Evolutionary conservation across 345 rosid species (phyloP), one percentile per base, ranked within the genome.

Genomic region (Salix brachista): DNA sequence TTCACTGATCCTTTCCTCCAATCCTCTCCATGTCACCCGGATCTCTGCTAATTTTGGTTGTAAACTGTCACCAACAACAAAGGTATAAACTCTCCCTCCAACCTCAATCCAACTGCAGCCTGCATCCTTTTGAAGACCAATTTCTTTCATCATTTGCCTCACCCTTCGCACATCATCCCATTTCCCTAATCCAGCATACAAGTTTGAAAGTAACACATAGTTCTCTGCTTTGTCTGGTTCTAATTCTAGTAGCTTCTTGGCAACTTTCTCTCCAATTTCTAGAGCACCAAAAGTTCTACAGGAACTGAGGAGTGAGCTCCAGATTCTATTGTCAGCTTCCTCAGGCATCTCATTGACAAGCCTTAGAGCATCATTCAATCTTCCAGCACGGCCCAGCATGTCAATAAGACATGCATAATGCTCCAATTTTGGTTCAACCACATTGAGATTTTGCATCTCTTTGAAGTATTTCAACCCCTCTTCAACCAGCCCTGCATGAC

Each of bases 81-180:
- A 91, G 81, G 84, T 87, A 69, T 80, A 74, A 70, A 91, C 84
- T 75, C 80, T 87, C 28, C 89, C 89, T 36, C 83, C 79, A 28
- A 91, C 77, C 82, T 93, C 94, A 48, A 89, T 87, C 94, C 93
- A 91, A 70, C 93, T 91, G 73, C 92, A 78, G 54, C 93, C 98
- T 12, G 83, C 86, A 65, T 87, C 92, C 75, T 91, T 93, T 39
- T 72, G 78, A 65, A 90, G 78, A 73, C 90, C 86, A 73, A 60
- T 80, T 75, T 86, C 85, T 75, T 83, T 88, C 84, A 93, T 93
- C 75, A 69, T 82, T 79, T 82, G 84, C 66, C 93, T 81, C 72
- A 88, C 85, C 69, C 78, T 80, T 66, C 88, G 85, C 74, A 87
- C 97, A 6, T 83, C 87, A 60, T 89, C 85, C 94, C 91, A 91